Conservation (phyloP, 2,329 filamentous ascomycete genomes). For the Fusarium pseudograminearum region DNA sequence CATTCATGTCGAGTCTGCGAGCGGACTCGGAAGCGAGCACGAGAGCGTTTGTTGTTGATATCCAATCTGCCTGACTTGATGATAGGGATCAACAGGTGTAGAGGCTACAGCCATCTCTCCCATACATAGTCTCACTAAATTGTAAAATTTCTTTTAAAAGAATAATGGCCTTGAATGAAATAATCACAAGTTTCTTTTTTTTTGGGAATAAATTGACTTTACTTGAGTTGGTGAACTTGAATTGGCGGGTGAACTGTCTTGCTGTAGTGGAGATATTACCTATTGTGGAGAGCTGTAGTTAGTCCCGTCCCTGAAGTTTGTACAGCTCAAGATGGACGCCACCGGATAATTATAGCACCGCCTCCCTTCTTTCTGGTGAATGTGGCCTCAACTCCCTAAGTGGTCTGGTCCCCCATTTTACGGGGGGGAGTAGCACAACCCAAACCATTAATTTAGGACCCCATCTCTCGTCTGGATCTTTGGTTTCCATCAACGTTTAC, state of each 20-base stretch:
- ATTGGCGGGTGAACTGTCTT: too few species aligned
- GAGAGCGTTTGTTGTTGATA: slow-evolving; percentile 50
- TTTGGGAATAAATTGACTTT: slow-evolving; percentile 5
- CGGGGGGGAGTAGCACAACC: slow-evolving; percentile 36
- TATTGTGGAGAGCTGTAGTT: slow-evolving; percentile 12
- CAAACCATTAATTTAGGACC: slow-evolving; percentile 46
- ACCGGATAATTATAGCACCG: slow-evolving; percentile 54
- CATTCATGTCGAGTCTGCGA: slow-evolving; percentile 51
- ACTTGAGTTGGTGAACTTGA: slow-evolving; percentile 12
- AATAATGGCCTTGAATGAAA: background rate
- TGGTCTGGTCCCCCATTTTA: slow-evolving; percentile 36
- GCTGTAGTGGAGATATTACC: slow-evolving; percentile 19
- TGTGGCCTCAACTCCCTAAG: slow-evolving; percentile 58
- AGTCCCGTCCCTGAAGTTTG: background rate
- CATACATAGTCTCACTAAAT: slow-evolving; percentile 53
- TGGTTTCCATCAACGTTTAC: slow-evolving; percentile 43
- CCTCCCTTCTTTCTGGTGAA: slow-evolving; percentile 54
- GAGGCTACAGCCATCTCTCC: slow-evolving; percentile 46
- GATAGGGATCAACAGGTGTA: slow-evolving; percentile 46
- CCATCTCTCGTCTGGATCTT: slow-evolving; percentile 39
- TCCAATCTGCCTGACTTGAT: slow-evolving; percentile 26
- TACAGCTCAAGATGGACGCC: slow-evolving; percentile 10
- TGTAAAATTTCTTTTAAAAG: slow-evolving; percentile 45
- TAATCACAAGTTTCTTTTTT: slow-evolving; percentile 19
- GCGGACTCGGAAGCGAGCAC: slow-evolving; percentile 49